Conservation (phyloP, 2,329 filamentous ascomycete species). For the Verticillium longisporum region DNA sequence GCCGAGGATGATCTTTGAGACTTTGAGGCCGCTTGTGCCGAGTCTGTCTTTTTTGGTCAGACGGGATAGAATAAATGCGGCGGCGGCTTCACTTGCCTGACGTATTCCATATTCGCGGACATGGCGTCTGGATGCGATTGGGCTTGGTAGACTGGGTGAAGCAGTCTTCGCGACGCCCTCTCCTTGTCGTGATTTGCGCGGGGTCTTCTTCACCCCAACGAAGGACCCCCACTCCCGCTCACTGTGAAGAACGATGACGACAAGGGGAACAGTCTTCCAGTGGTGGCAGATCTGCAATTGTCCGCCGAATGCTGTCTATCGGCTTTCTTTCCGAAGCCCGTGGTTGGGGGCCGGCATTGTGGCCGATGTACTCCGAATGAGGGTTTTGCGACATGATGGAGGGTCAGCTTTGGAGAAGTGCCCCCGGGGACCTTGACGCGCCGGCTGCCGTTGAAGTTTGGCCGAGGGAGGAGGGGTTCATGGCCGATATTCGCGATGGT, state of each 20-base stretch:
- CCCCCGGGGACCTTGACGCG: neutral
- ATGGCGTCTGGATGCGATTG: neutral
- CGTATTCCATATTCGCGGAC: slow-evolving; percentile 13
- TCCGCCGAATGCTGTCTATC: neutral
- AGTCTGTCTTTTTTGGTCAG: slow-evolving; percentile 16
- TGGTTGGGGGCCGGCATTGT: neutral
- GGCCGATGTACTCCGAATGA: neutral
- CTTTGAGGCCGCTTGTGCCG: slow-evolving; percentile 30
- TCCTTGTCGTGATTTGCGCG: too few relatives aligned
- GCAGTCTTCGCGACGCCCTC: too few relatives aligned
- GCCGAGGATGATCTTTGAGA: slow-evolving; percentile 31
- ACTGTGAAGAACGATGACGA: neutral
- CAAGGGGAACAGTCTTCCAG: neutral
- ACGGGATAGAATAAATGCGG: neutral
- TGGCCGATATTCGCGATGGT: neutral
- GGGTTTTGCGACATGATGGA: neutral
- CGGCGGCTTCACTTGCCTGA: slow-evolving; percentile 7
- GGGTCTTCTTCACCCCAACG: slow-evolving; percentile 1
- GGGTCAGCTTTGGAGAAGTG: neutral
- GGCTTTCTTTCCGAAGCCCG: slow-evolving; percentile 6
- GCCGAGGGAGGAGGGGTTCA: neutral
- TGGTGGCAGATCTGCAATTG: too few relatives aligned
- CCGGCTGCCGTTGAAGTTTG: neutral
- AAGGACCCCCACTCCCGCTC: neutral
- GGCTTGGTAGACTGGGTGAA: neutral